Percentiles rank a stretch among this genome's conserved stretches.
Conservation (phyloP, 495 filamentous ascomycete species). For the Pseudevernia furfuracea region DNA sequence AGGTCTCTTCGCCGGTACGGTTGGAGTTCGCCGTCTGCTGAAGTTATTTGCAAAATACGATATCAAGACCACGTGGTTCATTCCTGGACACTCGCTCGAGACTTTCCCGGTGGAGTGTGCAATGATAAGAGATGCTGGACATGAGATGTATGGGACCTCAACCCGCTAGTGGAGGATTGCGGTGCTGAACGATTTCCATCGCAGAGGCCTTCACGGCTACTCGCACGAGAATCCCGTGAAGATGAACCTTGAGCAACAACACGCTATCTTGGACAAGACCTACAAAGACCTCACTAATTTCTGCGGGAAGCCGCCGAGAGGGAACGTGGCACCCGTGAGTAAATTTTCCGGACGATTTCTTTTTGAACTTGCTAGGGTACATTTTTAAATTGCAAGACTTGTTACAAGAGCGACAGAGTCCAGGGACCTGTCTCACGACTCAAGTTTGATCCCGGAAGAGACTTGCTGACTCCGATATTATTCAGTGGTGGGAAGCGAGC, state of each 20-base stretch:
- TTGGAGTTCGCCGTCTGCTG: constrained; percentile 62
- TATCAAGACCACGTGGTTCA: constrained; percentile 80
- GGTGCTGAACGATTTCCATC: constrained; percentile 5
- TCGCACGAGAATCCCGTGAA: constrained; percentile 66
- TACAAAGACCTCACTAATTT: constrained; percentile 65
- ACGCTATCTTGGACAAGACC: constrained; percentile 67
- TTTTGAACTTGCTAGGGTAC: no score
- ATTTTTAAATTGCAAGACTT: no score
- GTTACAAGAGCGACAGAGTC: no score
- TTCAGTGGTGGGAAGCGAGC: constrained; percentile 54
- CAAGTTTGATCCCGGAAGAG: constrained; percentile 13
- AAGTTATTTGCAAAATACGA: constrained; percentile 71
- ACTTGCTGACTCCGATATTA: not conserved
- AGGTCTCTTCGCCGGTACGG: constrained; percentile 66
- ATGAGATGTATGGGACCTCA: constrained; percentile 50
- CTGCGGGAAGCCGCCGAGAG: constrained; percentile 64
- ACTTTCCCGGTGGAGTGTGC: constrained; percentile 71
- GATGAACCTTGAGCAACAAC: constrained; percentile 69
- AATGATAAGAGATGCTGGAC: constrained; percentile 64
- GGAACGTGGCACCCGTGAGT: constrained; percentile 46
- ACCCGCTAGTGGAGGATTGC: not conserved
- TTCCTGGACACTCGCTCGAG: constrained; percentile 72
- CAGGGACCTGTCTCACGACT: no score
- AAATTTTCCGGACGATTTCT: not conserved
- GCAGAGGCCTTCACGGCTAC: constrained; percentile 59